Base-by-base conservation (phyloP, 768 basidiomycete genomes). In the Gautieria morchelliformis region DNA sequence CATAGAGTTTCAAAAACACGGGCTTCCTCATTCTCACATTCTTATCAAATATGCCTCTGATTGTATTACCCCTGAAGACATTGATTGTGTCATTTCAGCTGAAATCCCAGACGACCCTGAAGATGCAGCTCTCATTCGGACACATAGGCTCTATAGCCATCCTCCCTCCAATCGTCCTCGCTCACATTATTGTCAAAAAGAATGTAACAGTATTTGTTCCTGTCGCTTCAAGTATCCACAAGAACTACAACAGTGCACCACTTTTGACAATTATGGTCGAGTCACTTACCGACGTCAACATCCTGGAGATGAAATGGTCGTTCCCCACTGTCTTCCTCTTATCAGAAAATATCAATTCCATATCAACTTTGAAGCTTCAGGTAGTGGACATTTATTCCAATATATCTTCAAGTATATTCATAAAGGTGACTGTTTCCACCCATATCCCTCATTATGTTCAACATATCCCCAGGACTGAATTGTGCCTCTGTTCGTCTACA, bases 21-120 rank as follows among this genome's bases (percentile, higher is more conserved):
- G 75, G 0, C 60, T 75, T 0, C 75, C 74, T 1, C 75, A 77
- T 60, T 67, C 68, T 0, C 75, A 77, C 58, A 72, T 75, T 48
- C 60, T 78, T 20, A 46, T 74, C 58, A 72, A 70, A 52, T 71
- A 60, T 52, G 32, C 41, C 1, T 20, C 24, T 11, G 61, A 66
- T 10, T 71, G 67, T 52, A 45, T 62, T 2, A 49, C 45, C 4
- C 60, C 68, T 8, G 49, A 42, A 2, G 65, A 68, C 30, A 70
- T 74, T 54, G 71, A 74, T 49, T 4, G 27, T 17, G 58, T 72
- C 6, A 61, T 74, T 10, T 69, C n/a, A n/a, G n/a, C n/a, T n/a
- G n/a, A n/a, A n/a, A n/a, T n/a, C n/a, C n/a, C n/a, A n/a, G n/a
- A n/a, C 68, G 19, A 71, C 73, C 73, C 73, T 1, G 14, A 33